Evolutionary conservation across 2,329 filamentous ascomycete genomes (phyloP).

Genomic region (Colletotrichum viniferum): DNA sequence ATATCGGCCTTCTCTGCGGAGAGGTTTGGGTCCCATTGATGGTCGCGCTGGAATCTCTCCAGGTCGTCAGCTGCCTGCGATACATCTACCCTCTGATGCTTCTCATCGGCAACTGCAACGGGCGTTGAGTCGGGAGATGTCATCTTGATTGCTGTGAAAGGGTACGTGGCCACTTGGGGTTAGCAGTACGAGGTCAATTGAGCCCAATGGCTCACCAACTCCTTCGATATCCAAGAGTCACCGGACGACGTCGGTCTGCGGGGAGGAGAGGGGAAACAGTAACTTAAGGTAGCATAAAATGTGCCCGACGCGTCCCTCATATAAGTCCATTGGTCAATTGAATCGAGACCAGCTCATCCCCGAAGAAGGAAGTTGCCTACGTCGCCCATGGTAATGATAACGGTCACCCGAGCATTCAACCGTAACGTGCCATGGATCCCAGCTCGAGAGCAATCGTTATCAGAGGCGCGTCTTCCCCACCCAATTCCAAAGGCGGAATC

Average conservation of each 20-base stretch:
- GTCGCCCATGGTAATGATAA: neutral
- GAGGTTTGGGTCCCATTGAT: slow-evolving; percentile 39
- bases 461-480: neutral
- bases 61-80: slow-evolving; percentile 23
- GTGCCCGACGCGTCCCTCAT: neutral
- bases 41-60: slow-evolving; percentile 33
- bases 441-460: neutral
- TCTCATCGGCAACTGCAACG: neutral
- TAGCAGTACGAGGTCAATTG: neutral
- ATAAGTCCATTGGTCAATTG: neutral
- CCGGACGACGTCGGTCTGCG: neutral
- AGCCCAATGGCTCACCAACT: neutral
- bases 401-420: neutral
- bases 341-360: neutral
- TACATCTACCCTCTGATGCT: neutral
- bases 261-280: neutral
- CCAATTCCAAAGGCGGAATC: neutral
- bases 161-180: neutral
- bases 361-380: neutral
- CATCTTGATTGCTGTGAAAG: neutral
- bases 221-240: neutral
- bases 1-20: slow-evolving; percentile 35
- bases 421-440: slow-evolving; percentile 9
- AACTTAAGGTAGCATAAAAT: neutral
- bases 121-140: neutral